Evolutionary conservation across 2,329 filamentous ascomycete species (phyloP).

Genomic region (Beauveria varroae): DNA sequence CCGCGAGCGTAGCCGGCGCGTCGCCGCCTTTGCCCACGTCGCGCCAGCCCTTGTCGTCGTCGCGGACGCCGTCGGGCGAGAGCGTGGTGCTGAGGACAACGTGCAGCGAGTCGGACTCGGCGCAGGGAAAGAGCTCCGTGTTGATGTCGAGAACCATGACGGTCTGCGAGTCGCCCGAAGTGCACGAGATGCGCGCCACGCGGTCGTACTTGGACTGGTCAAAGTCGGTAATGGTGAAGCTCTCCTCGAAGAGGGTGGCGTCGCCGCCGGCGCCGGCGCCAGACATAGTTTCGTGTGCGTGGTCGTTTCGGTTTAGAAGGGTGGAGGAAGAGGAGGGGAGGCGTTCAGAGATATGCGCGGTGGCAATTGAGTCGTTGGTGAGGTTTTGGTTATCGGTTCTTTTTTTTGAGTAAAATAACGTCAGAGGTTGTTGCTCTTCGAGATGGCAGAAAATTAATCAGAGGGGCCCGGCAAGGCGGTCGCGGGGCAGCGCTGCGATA

Average conservation of each 20-base stretch:
- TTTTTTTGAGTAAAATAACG: not conserved
- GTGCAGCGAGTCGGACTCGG: constrained; percentile 66
- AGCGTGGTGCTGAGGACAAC: constrained; percentile 80
- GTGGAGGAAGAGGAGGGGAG: no score
- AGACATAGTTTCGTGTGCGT: constrained; percentile 29
- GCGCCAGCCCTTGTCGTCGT: constrained; percentile 74
- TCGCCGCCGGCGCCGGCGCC: constrained; percentile 65
- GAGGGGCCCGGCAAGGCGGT: constrained; percentile 4
- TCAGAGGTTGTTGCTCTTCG: not conserved
- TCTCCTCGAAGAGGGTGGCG: constrained; percentile 88
- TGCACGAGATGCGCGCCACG: constrained; percentile 76
- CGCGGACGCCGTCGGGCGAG: constrained; percentile 75
- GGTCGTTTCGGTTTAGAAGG: not conserved
- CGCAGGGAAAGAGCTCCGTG: constrained; percentile 78
- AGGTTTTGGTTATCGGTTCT: not conserved
- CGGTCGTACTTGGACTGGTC: constrained; percentile 92
- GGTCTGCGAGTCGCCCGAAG: constrained; percentile 65
- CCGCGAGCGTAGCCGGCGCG: constrained; percentile 57
- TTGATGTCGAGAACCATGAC: constrained; percentile 88
- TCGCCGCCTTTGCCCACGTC: constrained; percentile 52
- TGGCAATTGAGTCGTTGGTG: not conserved
- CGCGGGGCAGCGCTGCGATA: constrained; percentile 9
- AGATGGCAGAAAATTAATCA: constrained; percentile 12
- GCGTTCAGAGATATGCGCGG: not conserved
- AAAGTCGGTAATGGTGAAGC: constrained; percentile 72